These are phyloP conservation scores for Phytophthora boehmeriae DNA, from an alignment of 352 stramenopile species.

Conservation along the genomic window DNA sequence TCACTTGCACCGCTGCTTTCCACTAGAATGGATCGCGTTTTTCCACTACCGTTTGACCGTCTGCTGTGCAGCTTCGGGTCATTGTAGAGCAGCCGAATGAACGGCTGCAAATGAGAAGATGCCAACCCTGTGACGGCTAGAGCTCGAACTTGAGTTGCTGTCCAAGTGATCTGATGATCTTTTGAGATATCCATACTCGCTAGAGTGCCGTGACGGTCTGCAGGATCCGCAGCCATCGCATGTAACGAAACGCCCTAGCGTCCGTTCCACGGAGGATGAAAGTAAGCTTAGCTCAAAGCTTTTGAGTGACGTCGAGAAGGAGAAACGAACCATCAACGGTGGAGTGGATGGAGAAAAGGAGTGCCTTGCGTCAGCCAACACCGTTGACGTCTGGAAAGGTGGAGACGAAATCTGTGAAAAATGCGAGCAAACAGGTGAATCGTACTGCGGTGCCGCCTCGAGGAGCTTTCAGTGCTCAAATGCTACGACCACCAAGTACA, in stretches of 20 bases:
- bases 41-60: constrained; percentile 4
- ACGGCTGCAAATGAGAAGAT: constrained; percentile 49
- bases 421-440: not conserved
- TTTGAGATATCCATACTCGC: constrained; percentile 7
- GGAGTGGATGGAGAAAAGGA: constrained; percentile 23
- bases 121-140: constrained; percentile 48
- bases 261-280: constrained; percentile 18
- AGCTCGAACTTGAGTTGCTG: constrained; percentile 36
- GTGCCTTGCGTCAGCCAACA: constrained; percentile 19
- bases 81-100: constrained; percentile 55
- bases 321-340: constrained; percentile 12
- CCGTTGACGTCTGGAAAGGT: constrained; percentile 3
- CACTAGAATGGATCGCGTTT: constrained; percentile 19
- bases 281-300: too few relatives aligned
- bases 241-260: constrained; percentile 20
- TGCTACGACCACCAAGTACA: constrained; percentile 30
- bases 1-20: constrained; percentile 15
- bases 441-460: constrained; percentile 27
- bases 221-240: constrained; percentile 24
- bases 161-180: constrained; percentile 15
- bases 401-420: constrained; percentile 7
- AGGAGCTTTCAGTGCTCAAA: constrained; percentile 46
- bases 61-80: constrained; percentile 15
- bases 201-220: not conserved
- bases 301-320: not conserved